Evolutionary conservation across 2,329 filamentous ascomycete species (phyloP), one percentile per base, ranked within the genome.

Genomic region (Diaporthe australafricana): DNA sequence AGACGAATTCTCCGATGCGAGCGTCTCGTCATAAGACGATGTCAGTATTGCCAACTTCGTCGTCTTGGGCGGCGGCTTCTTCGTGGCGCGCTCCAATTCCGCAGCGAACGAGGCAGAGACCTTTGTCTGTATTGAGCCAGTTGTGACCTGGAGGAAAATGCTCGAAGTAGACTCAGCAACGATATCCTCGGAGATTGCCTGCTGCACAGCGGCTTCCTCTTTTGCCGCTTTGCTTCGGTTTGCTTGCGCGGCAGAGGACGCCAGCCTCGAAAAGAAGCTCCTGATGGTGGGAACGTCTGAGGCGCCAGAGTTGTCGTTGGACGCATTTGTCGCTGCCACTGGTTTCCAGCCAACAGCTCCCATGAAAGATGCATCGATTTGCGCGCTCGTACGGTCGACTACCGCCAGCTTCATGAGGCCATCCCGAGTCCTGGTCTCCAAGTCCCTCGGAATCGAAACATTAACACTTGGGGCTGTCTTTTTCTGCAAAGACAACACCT

Each of bases 51-150:
- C 93, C 32, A 99, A 89, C 66, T 91, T 94, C 0, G 96, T 97
- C 14, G 88, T 89, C 79, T 94, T 98, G 0, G 96, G 96, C 0
- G 97, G 96, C 3, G 95, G 94, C 79, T 99, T 99, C 83, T 98
- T 98, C 1, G 97, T 99, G 20, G 97, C 96, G 73, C 97, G 90
- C 83, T 98, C 95, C 14, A 99, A 88, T 80, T 99, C 97, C 1
- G 91, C 88, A 3, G 94, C 91, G 77, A 98, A 94, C 48, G 87
- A 89, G 38, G 88, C 84, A 25, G 89, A 86, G 1, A 98, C 91
- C 57, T 89, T 93, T 0, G 95, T 97, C 76, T 90, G 89, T 40
- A 98, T 91, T 56, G 90, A 89, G 38, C 96, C 95, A 11, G 95
- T 95, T 57, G 93, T 98, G 25, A 97, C 93, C 62, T 95, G 90